These are phyloP conservation scores for Nematodospora anomalae DNA, from an alignment of 1,139 yeast species.

Conservation along the genomic window DNA sequence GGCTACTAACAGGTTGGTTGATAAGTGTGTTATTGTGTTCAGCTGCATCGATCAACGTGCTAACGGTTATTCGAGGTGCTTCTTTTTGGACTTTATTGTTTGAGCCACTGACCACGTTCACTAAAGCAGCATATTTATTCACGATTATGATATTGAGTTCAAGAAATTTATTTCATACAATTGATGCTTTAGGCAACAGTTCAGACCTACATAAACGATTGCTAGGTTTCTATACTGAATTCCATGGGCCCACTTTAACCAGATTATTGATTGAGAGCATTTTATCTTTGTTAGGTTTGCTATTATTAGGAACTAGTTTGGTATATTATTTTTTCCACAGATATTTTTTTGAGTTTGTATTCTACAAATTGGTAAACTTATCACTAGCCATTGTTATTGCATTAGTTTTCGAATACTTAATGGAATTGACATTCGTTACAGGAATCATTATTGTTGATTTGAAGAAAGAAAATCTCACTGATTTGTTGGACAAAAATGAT, in stretches of 20 bases:
- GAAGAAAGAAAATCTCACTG: constrained; percentile 43
- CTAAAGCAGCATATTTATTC: constrained; percentile 27
- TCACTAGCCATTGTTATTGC: constrained; percentile 30
- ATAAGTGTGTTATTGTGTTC: constrained; percentile 53
- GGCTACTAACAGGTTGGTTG: constrained; percentile 61
- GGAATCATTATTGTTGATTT: constrained; percentile 69
- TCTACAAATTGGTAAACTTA: constrained; percentile 18
- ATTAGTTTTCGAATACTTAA: constrained; percentile 52
- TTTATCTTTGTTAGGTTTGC: constrained; percentile 7
- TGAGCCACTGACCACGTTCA: constrained; percentile 32
- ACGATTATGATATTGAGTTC: constrained; percentile 32
- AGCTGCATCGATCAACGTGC: constrained; percentile 48
- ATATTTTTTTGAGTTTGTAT: constrained; percentile 19
- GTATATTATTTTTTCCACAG: constrained; percentile 18
- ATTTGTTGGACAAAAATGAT: constrained; percentile 28
- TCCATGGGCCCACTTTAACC: constrained; percentile 22
- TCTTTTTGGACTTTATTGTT: constrained; percentile 29
- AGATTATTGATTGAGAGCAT: constrained; percentile 20
- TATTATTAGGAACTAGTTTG: neutral
- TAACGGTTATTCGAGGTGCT: constrained; percentile 19
- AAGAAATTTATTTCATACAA: constrained; percentile 29
- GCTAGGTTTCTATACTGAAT: constrained; percentile 26
- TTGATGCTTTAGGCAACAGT: constrained; percentile 16
- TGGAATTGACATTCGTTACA: constrained; percentile 63
- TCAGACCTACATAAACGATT: constrained; percentile 23